phyloP scores from a whole-genome alignment of 2,329 filamentous ascomycete genomes.

The Neonectria ditissima region DNA sequence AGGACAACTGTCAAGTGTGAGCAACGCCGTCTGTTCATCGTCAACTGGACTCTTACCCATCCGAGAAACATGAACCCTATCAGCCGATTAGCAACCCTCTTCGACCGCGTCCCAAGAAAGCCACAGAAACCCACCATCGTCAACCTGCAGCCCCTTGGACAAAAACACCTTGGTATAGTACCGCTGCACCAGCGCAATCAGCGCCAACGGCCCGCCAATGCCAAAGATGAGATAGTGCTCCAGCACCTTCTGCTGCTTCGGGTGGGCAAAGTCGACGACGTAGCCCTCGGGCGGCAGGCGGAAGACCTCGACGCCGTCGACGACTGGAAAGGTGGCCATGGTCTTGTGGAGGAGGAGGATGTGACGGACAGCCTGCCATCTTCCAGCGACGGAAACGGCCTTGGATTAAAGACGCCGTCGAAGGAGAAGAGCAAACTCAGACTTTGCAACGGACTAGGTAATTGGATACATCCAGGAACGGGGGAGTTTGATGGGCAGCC shows the following conservation, averaged over 20 bases:
- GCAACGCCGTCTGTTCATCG: background rate
- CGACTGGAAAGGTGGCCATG: slow-evolving; percentile 35
- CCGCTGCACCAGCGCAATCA: slow-evolving; percentile 43
- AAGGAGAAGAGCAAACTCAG: too few relatives aligned
- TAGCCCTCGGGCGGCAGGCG: slow-evolving; percentile 44
- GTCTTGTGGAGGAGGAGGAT: too few relatives aligned
- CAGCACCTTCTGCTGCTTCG: slow-evolving; percentile 21
- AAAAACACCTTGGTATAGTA: slow-evolving; percentile 49
- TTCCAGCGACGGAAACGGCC: background rate
- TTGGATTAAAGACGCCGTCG: background rate
- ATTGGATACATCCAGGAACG: too few relatives aligned
- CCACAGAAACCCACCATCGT: slow-evolving; percentile 36
- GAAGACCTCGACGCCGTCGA: slow-evolving; percentile 43
- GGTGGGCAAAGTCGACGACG: slow-evolving; percentile 29
- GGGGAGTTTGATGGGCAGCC: too few relatives aligned
- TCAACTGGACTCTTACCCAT: slow-evolving; percentile 31
- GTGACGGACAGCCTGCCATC: background rate
- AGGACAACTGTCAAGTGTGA: slow-evolving; percentile 19
- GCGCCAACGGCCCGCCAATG: slow-evolving; percentile 40
- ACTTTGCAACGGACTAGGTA: too few relatives aligned
- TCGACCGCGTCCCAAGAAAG: too few relatives aligned
- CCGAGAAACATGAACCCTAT: slow-evolving; percentile 44
- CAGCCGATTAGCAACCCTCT: background rate
- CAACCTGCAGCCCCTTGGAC: slow-evolving; percentile 39
- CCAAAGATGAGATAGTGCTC: slow-evolving; percentile 42